phyloP scores from a whole-genome alignment of 345 rosid genomes.

The Eucalyptus cladocalyx region DNA sequence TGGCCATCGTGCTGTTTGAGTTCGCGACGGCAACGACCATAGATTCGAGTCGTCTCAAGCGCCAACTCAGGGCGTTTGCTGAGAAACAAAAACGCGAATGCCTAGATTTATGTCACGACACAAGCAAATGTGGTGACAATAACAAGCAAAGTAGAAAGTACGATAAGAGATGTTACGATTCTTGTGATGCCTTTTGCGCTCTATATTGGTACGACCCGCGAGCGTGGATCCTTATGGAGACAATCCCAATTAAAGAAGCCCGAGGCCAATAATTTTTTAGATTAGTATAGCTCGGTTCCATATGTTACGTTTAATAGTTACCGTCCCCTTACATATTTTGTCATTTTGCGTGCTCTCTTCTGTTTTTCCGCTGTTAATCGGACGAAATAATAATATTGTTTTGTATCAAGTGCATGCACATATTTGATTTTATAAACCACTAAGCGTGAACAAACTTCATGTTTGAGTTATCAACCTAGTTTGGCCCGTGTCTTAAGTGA shows the following conservation, averaged over 20 bases:
- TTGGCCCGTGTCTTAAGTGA: not conserved
- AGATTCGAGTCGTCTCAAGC: not conserved
- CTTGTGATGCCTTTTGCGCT: not conserved
- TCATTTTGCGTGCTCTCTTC: not conserved
- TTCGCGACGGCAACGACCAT: not conserved
- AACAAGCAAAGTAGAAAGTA: not conserved
- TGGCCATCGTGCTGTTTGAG: not conserved
- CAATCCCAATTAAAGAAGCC: not conserved
- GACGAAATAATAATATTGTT: not conserved
- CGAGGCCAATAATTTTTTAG: not conserved
- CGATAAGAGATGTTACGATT: not conserved
- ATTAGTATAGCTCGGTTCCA: not conserved
- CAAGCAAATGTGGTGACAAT: not conserved
- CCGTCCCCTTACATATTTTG: not conserved
- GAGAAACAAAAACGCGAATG: not conserved
- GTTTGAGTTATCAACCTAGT: not conserved
- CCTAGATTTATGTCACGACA: not conserved
- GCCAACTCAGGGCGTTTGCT: not conserved
- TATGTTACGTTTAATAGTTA: not conserved
- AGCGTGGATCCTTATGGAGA: not conserved
- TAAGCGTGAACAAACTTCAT: not conserved
- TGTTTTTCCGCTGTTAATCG: not conserved
- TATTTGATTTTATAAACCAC: not conserved
- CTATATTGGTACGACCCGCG: not conserved
- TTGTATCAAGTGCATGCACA: not conserved